A percentile compares a stretch with the other conserved stretches of the same genome.
phyloP scores from a whole-genome alignment of 495 filamentous ascomycete genomes.

The Sabuloglossum arenarium region DNA sequence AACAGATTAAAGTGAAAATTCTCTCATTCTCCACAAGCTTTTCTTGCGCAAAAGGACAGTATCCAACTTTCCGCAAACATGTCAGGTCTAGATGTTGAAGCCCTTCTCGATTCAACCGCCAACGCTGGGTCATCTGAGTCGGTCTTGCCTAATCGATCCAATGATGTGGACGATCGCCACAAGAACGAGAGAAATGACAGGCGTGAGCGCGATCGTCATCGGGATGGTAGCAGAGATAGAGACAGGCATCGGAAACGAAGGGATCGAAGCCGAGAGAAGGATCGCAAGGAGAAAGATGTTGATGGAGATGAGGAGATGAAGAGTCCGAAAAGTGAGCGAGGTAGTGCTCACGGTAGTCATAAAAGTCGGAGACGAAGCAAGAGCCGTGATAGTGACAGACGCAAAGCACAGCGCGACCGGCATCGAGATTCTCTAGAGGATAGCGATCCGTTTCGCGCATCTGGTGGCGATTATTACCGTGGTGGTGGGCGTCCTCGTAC shows the following conservation, averaged over 20 bases:
- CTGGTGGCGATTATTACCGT: conserved; percentile 24
- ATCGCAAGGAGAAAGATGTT: conserved; percentile 32
- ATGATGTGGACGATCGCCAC: conserved; percentile 36
- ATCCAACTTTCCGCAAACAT: conserved; percentile 22
- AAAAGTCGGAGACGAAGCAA: conserved; percentile 67
- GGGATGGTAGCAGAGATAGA: conserved; percentile 22
- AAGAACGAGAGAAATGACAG: conserved; percentile 33
- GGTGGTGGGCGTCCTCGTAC: conserved; percentile 49
- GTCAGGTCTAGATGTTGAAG: conserved; percentile 87
- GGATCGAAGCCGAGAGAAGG: conserved; percentile 37
- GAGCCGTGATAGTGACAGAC: conserved; percentile 61
- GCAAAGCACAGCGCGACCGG: conserved; percentile 52
- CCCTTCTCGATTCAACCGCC: conserved; percentile 78
- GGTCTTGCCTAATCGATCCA: conserved; percentile 26
- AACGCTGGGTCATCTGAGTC: conserved; percentile 31
- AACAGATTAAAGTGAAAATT: conserved; percentile 5
- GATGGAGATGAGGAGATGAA: conserved; percentile 48
- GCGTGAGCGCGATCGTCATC: conserved; percentile 32
- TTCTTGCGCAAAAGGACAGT: conserved; percentile 1
- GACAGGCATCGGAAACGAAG: conserved; percentile 25
- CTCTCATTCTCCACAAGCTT: conserved; percentile 9
- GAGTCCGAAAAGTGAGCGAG: conserved; percentile 56
- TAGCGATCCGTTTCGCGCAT: conserved; percentile 23
- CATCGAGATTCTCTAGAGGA: conserved; percentile 27
- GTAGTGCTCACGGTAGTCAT: conserved; percentile 61